Evolutionary conservation across 176 grass and related monocot genomes (phyloP).

Genomic region (Dendrocalamus sinicus): DNA sequence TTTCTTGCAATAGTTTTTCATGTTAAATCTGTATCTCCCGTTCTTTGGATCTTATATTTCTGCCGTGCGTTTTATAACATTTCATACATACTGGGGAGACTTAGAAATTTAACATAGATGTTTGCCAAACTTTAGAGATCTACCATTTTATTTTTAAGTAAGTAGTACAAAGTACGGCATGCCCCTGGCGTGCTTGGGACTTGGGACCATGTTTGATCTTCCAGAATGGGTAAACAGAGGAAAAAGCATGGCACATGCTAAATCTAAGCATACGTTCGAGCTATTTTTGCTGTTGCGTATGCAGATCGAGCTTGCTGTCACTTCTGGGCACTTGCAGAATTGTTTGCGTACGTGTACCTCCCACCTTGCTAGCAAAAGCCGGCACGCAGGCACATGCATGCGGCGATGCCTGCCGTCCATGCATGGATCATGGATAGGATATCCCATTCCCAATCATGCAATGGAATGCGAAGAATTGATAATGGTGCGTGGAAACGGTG

Average conservation of each 20-base stretch:
- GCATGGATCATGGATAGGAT: not conserved
- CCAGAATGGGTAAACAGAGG: not conserved
- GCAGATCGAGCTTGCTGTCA: not conserved
- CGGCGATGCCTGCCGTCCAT: not conserved
- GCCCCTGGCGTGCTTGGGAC: not conserved
- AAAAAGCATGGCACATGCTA: not conserved
- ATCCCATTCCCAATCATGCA: not conserved
- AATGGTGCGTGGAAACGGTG: not conserved
- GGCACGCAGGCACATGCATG: not conserved
- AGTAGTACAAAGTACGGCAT: not conserved
- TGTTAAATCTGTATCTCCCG: rapidly evolving
- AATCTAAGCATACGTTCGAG: not conserved
- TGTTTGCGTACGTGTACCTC: not conserved
- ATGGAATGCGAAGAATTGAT: not conserved
- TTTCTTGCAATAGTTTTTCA: no score
- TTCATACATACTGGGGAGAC: not conserved
- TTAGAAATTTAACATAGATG: not conserved
- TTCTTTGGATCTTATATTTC: no score
- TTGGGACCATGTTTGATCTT: not conserved
- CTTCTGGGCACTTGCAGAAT: not conserved
- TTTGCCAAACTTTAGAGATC: not conserved
- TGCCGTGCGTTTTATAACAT: no score
- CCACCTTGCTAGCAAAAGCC: not conserved
- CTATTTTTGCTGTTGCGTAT: not conserved
- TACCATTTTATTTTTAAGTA: not conserved